Evolutionary conservation across 345 rosid species (phyloP), one percentile per base, ranked within the genome.

Genomic region (Eucalyptus albens): DNA sequence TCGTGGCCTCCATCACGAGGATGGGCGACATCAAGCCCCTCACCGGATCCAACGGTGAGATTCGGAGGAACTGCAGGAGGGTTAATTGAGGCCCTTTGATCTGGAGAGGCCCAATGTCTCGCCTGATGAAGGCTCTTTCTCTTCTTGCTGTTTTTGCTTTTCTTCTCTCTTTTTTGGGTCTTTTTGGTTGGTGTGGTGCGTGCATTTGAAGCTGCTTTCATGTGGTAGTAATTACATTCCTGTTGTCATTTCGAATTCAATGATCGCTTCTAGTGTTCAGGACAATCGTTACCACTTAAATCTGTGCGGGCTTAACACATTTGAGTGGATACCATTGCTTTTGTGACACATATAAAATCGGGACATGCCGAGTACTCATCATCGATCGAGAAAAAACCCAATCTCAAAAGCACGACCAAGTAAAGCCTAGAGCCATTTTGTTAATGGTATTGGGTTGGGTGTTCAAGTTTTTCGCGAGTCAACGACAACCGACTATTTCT

Each of bases 1-100:
- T 92, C 49, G 92, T 49, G 29, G 21, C 90, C 31, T 92, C 90
- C 87, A 93, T 94, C 93, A 92, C 92, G 89, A 93, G 90, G 93
- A 94, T 93, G 96, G 94, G 94, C 31, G 92, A 92, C 53, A 90
- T 93, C 33, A 91, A 83, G 87, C 93, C 94, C 16, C 92, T 93
- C 86, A 90, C 94, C 44, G 94, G 96, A 37, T 88, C 90, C 42
- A 60, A 60, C 1, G 94, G 94, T 67, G 94, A 94, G 92, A 72
- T 93, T 40, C 93, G 94, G 88, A 91, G 86, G 89, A 92, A 92
- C 86, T 94, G 96, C 67, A 81, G 92, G 88, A 92, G 88, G 90
- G 49, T 87, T 7, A 94, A 93, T 69, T 90, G 89, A 86, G 90
- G 83, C 47, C 83, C 49, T 56, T 16, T 51, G 29, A 87, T 69